phyloP scores from a whole-genome alignment of 169 alveolate genomes.

The Amoebophrya sp. region DNA sequence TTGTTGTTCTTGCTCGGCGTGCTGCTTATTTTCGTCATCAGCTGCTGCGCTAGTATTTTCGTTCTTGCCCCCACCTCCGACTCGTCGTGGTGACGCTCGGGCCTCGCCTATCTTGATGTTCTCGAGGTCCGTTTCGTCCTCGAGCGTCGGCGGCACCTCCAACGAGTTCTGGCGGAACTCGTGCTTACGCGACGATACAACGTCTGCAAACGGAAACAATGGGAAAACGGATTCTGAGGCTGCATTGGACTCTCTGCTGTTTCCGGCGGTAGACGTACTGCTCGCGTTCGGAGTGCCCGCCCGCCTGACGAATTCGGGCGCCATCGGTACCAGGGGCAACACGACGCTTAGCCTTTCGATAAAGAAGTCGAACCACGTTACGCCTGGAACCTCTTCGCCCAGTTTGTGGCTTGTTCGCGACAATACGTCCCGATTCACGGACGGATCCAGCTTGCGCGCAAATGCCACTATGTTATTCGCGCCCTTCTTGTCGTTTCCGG shows the following conservation, averaged over 20 bases:
- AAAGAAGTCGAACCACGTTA: not conserved
- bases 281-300: not conserved
- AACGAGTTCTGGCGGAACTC: not conserved
- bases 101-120: too few relatives aligned
- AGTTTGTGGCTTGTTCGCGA: not conserved
- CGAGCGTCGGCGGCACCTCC: not conserved
- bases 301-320: not conserved
- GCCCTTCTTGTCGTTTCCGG: not conserved
- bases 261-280: too few relatives aligned
- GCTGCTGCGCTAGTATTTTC: too few relatives aligned
- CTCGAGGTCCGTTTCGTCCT: too few relatives aligned
- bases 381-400: not conserved
- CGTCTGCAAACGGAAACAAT: too few relatives aligned
- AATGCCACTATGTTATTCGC: not conserved
- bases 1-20: too few relatives aligned
- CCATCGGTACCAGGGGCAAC: not conserved
- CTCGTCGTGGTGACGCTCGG: too few relatives aligned
- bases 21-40: too few relatives aligned
- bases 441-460: not conserved
- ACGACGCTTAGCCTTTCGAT: not conserved
- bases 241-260: too few relatives aligned
- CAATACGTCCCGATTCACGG: not conserved
- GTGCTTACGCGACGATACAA: too few relatives aligned
- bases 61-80: too few relatives aligned
- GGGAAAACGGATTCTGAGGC: too few relatives aligned